phyloP scores from a whole-genome alignment of 164 flowering plant species.

The Houttuynia cordata region DNA sequence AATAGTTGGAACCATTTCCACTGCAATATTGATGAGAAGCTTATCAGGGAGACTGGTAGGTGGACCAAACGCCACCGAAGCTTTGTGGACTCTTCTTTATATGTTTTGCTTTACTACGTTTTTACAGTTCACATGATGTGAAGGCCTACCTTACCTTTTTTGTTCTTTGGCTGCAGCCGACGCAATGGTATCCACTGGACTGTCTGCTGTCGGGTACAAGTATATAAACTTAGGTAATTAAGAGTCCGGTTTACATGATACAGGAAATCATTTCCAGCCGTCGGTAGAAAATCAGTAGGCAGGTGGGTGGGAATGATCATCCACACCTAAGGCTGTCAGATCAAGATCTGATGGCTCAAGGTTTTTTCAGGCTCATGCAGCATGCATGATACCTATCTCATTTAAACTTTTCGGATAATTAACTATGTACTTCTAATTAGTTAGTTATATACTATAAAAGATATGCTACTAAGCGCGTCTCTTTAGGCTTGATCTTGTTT shows the following conservation, averaged over 20 bases:
- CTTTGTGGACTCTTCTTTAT: neutral
- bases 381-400: no score
- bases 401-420: no score
- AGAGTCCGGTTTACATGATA: no score
- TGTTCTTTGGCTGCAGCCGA: slow-evolving; percentile 28
- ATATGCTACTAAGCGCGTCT: no score
- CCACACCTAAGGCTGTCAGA: no score
- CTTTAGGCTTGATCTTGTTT: neutral
- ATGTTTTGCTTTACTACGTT: neutral
- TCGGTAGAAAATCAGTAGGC: no score
- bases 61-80: neutral
- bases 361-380: no score
- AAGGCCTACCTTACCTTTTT: neutral
- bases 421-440: no score
- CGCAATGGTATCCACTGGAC: slow-evolving; percentile 51
- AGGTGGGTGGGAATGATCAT: no score
- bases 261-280: no score
- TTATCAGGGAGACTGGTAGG: slow-evolving; percentile 10
- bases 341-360: no score
- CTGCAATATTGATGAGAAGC: slow-evolving; percentile 8
- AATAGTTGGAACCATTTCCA: slow-evolving; percentile 13
- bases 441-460: no score
- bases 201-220: slow-evolving; percentile 35
- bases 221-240: slow-evolving; percentile 52
- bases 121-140: neutral